These are phyloP conservation scores for Liquidambar formosana DNA, from an alignment of 164 flowering plant genomes.

Conservation along the genomic window DNA sequence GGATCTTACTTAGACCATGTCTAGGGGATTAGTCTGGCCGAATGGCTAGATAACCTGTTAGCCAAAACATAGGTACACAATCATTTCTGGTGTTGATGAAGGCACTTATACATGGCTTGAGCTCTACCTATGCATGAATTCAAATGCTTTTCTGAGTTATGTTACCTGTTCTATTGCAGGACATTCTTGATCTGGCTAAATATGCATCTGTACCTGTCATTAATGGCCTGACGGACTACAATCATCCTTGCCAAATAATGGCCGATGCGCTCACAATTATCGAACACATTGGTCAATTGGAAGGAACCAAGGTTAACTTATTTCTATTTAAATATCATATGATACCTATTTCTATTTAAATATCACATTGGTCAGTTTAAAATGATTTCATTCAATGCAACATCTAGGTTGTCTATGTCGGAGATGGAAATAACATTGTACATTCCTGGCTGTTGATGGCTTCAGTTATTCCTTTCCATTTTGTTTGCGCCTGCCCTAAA, in stretches of 20 bases:
- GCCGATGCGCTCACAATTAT: conserved; percentile 98
- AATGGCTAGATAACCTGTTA: no score
- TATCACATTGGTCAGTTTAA: no score
- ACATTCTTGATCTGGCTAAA: conserved; percentile 87
- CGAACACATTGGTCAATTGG: conserved; percentile 84
- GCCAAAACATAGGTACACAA: no score
- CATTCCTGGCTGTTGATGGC: conserved; percentile 89
- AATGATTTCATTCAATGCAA: conserved; percentile 4
- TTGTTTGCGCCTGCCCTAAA: conserved; percentile 92
- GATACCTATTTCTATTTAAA: neutral
- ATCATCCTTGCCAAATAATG: conserved; percentile 97
- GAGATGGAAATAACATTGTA: conserved; percentile 98
- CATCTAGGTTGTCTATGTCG: conserved; percentile 90
- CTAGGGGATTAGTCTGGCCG: no score
- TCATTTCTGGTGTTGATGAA: no score
- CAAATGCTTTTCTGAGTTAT: neutral
- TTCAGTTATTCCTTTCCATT: conserved; percentile 82
- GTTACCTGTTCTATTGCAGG: conserved; percentile 44
- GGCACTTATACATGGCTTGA: no score
- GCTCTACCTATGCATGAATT: no score
- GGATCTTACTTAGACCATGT: no score
- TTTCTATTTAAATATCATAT: neutral
- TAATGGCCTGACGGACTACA: conserved; percentile 96
- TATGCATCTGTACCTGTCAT: conserved; percentile 84
- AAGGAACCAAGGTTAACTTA: conserved; percentile 81